Evolutionary conservation across 1,284 basidiomycete genomes (phyloP), one percentile per base, ranked within the genome.

Genomic region (Trametes polyzona): DNA sequence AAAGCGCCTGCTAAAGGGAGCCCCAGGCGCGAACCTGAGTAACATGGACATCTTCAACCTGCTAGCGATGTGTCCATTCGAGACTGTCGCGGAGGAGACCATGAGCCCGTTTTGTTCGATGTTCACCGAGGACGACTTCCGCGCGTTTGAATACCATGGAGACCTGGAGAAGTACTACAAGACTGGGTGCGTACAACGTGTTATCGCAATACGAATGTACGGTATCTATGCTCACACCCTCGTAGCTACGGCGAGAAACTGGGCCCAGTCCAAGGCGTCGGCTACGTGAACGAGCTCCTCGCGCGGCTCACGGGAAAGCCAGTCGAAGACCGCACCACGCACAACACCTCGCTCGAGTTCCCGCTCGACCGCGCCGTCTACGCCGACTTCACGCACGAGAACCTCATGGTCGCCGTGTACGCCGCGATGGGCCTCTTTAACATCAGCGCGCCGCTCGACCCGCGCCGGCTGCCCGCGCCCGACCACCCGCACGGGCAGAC

Each of bases 341-440:
- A 88, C 11, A 93, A 94, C 72, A 70, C 73, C 3, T 93, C 92
- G 0, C 80, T 94, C 27, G 90, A 88, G 0, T 95, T 95, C 72
- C 93, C 93, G 6, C 78, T 91, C 9, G 68, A 84, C 61, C 80
- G 82, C 26, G 75, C 75, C 1, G 67, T 91, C 46, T 91, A 88
- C 63, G 83, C 81, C 19, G 92, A 94, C 70, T 93, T 93, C 70
- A 86, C 89, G 17, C 90, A 93, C 70, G 92, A 93, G 67, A 88
- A 92, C 70, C 77, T 87, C 64, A 90, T 94, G 83, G 76, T 92
- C 27, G 84, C 89, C 41, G 87, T 93, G 48, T 86, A 84, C 57
- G 72, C 84, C 21, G 88, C 90, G 0, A 68, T 94, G 43, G 90
- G 91, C 14, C 74, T 94, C 17, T 87, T 90, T 69, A 73, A 71